phyloP scores from a whole-genome alignment of 495 filamentous ascomycete species.

The Penicillium parvum region DNA sequence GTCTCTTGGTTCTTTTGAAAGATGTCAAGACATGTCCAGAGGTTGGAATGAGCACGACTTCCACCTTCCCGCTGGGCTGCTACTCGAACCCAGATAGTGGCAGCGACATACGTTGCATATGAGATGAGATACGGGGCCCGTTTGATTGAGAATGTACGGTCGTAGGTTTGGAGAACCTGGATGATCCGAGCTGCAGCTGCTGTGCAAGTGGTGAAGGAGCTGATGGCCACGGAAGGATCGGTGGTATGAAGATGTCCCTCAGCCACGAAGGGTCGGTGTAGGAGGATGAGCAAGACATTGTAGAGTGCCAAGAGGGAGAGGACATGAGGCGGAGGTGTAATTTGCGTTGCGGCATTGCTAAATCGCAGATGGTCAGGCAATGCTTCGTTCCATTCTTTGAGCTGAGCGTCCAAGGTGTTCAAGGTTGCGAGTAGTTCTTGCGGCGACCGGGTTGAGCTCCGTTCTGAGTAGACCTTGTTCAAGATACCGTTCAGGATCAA shows the following conservation, averaged over 20 bases:
- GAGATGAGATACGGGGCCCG: slow-evolving; percentile 34
- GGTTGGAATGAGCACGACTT: slow-evolving; percentile 24
- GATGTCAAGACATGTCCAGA: slow-evolving; percentile 24
- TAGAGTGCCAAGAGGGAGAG: slow-evolving; percentile 20
- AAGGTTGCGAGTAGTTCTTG: slow-evolving; percentile 17
- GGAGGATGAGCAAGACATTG: slow-evolving; percentile 20
- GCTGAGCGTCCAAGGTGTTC: slow-evolving; percentile 10
- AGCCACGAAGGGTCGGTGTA: slow-evolving; percentile 26
- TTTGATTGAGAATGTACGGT: slow-evolving; percentile 23
- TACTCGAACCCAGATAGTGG: slow-evolving; percentile 34
- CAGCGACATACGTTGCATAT: slow-evolving; percentile 37
- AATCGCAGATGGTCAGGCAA: slow-evolving; percentile 21
- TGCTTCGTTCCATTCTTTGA: slow-evolving; percentile 16
- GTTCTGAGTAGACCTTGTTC: slow-evolving; percentile 25
- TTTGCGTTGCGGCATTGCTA: slow-evolving; percentile 1
- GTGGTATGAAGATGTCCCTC: slow-evolving; percentile 27
- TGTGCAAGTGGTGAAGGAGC: slow-evolving; percentile 20
- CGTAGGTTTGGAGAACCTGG: slow-evolving; percentile 19
- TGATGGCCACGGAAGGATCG: slow-evolving; percentile 17
- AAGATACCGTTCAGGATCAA: slow-evolving; percentile 24
- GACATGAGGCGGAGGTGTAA: slow-evolving; percentile 15
- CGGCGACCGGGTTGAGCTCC: slow-evolving; percentile 15
- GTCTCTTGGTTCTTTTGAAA: slow-evolving; percentile 29
- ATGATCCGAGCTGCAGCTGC: slow-evolving; percentile 22
- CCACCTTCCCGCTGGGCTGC: slow-evolving; percentile 27